Conservation (phyloP, 306 rosid species). For the Acacia crassicarpa region DNA sequence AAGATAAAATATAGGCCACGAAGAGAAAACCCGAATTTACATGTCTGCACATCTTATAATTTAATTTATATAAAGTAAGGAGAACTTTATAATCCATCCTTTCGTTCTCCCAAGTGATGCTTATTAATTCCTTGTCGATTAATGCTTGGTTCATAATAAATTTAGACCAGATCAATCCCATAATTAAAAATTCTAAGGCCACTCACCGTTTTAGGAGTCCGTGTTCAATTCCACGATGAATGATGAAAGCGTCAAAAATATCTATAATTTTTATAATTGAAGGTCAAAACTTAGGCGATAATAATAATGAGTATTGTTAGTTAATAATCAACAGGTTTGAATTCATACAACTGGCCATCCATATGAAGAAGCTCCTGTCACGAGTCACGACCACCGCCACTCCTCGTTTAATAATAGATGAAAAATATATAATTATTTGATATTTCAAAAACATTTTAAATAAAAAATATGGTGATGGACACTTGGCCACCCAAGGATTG, state of each 20-base stretch:
- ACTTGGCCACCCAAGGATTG: constrained; percentile 26
- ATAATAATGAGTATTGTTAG: background rate
- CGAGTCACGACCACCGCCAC: constrained; percentile 14
- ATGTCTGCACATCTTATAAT: background rate
- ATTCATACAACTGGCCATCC: background rate
- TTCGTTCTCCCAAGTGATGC: background rate
- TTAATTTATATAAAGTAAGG: background rate
- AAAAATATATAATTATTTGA: background rate
- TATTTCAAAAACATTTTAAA: background rate
- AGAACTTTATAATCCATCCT: background rate
- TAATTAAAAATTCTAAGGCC: background rate
- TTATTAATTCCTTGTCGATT: background rate
- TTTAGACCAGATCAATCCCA: background rate
- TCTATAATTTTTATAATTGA: background rate
- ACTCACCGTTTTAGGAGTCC: background rate
- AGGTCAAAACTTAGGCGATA: background rate
- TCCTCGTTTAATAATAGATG: constrained; percentile 8
- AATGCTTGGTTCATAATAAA: background rate
- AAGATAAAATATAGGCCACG: background rate
- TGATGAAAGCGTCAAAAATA: background rate
- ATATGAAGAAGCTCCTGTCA: background rate
- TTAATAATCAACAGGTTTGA: background rate
- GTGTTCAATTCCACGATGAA: background rate
- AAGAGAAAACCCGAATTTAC: background rate
- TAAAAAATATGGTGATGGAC: constrained; percentile 5